Evolutionary conservation across 2,329 filamentous ascomycete genomes (phyloP), one percentile per base, ranked within the genome.

Genomic region (Cadophora sp.): DNA sequence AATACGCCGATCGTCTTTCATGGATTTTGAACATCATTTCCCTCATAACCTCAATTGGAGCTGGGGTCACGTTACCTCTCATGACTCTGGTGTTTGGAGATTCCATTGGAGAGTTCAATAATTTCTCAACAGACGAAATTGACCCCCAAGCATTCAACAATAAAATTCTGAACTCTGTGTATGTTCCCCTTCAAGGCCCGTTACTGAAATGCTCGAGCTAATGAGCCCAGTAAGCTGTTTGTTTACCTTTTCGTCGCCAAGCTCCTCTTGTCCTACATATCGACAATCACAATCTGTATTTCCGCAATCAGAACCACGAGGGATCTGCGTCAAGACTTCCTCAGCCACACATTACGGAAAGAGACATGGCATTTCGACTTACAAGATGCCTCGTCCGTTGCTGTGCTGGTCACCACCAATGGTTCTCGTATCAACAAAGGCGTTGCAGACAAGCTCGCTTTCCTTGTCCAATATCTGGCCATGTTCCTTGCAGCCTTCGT

Each of bases 351-450:
- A 13, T 76, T 87, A 33, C 75, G 84, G 1, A 84, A 88, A 70
- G 85, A 87, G 63, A 80, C 88, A 2, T 80, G 81, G 68, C 85
- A 84, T 71, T 88, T 87, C 67, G 86, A 89, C 72, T 75, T 77
- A 20, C 76, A 78, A 3, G 78, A 78, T 5, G 76, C 75, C 18
- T 81, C 80, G 0, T 84, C 82, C 3, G 75, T 83, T 9, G 79
- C 83, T 0, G 78, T 80, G 5, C 39, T 65, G 8, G 64, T 65
- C 33, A 65, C 64, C n/a, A 65, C 64, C 13, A 65, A 65, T 56
- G 64, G 64, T 1, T 80, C 83, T 65, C 79, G 85, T 64, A 41
- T 83, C 82, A 1, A 83, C 81, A 24, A 84, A 83, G 76, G 76
- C n/a, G 72, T 83, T 64, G 79, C 81, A 0, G 81, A 83, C 66